Percentiles rank a stretch among this genome's conserved stretches.
phyloP scores from a whole-genome alignment of 352 stramenopile genomes.

The Globisporangium spiculum region DNA sequence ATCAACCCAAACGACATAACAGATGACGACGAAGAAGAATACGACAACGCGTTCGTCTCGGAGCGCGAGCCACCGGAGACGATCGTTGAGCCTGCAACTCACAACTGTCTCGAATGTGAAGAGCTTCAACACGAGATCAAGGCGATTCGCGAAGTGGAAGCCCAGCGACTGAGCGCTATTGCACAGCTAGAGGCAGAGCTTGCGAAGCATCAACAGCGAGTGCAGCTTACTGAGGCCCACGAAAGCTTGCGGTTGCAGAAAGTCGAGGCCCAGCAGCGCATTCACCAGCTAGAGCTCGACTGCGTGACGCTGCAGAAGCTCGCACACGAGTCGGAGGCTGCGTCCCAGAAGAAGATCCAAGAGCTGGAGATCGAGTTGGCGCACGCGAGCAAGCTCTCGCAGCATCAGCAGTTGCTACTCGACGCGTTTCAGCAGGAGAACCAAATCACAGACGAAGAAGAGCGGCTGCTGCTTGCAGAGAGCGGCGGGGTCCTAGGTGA shows the following conservation, averaged over 20 bases:
- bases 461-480: constrained; percentile 10
- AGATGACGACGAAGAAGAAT: constrained; percentile 24
- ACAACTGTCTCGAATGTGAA: constrained; percentile 1
- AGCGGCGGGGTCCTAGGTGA: neutral
- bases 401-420: neutral
- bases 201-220: neutral
- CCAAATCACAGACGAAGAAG: constrained; percentile 8
- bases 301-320: constrained; percentile 9
- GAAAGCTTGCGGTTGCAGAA: neutral
- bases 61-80: constrained; percentile 18
- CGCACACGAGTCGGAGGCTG: neutral
- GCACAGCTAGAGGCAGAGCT: neutral
- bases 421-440: constrained; percentile 1
- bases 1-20: constrained; percentile 20
- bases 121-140: constrained; percentile 1
- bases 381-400: constrained; percentile 8
- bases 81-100: neutral
- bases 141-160: neutral
- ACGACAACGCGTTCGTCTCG: neutral
- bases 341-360: constrained; percentile 6
- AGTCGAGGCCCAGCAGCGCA: constrained; percentile 23
- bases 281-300: constrained; percentile 34
- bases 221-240: neutral
- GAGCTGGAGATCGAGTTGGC: constrained; percentile 5
- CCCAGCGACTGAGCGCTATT: neutral